Evolutionary conservation across 257 asterid species (phyloP).

Genomic region (Solanum chaucha): DNA sequence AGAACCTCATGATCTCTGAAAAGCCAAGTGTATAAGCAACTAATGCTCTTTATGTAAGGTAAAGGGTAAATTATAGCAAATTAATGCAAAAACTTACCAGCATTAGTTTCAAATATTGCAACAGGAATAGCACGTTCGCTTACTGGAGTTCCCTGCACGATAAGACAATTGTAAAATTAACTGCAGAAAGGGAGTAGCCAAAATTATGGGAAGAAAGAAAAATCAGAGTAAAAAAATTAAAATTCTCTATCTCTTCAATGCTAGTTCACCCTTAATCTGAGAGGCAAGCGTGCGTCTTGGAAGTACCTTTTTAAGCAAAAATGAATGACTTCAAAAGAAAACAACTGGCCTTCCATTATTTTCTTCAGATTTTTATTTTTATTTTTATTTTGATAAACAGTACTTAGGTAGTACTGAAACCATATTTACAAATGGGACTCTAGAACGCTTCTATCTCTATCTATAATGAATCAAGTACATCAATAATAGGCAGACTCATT

Average conservation of each 20-base stretch:
- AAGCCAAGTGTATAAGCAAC: conserved; percentile 15
- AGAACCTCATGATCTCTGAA: conserved; percentile 79
- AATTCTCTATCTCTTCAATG: not conserved
- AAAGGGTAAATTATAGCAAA: conserved; percentile 3
- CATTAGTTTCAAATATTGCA: conserved; percentile 90
- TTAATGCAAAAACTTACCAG: conserved; percentile 34
- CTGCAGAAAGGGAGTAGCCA: not conserved
- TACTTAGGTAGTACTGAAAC: not conserved
- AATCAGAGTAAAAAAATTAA: not conserved
- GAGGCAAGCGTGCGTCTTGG: not conserved
- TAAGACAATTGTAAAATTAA: not conserved
- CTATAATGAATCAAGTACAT: not conserved
- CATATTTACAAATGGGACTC: not conserved
- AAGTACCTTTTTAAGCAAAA: not conserved
- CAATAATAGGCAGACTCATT: not conserved
- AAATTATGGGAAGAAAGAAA: conserved; percentile 9
- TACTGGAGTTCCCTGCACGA: conserved; percentile 88
- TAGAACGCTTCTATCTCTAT: not conserved
- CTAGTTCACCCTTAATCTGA: not conserved
- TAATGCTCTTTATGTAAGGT: conserved; percentile 12
- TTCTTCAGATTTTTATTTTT: not conserved
- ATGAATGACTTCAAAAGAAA: not conserved
- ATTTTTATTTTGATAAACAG: not conserved
- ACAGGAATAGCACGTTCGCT: conserved; percentile 99
- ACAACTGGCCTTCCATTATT: not conserved